Conservation (phyloP, 176 grass and related monocot genomes). For the Phoenix dactylifera region DNA sequence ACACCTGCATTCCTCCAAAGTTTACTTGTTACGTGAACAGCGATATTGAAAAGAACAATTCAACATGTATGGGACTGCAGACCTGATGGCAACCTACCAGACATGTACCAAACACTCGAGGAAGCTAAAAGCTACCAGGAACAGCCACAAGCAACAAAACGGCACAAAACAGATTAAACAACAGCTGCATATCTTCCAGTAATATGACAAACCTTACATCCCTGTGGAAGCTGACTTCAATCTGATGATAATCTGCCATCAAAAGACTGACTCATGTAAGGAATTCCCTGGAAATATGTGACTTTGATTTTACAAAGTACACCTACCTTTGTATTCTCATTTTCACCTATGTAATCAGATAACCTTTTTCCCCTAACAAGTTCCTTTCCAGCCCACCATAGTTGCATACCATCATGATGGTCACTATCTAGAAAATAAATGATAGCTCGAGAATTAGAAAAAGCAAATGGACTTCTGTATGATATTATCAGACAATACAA, state of each 20-base stretch:
- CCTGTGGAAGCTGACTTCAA: conserved; percentile 4
- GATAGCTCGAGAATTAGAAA: neutral
- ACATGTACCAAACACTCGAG: too few species aligned
- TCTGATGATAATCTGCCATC: conserved; percentile 19
- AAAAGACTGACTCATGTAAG: neutral
- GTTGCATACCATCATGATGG: conserved; percentile 10
- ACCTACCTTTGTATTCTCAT: conserved; percentile 67
- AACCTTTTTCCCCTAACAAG: conserved; percentile 37
- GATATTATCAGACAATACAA: too few species aligned
- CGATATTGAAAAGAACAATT: too few species aligned
- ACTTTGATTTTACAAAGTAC: neutral
- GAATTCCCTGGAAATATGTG: neutral
- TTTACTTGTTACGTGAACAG: too few species aligned
- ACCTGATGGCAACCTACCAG: too few species aligned
- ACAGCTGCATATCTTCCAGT: neutral
- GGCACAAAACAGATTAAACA: neutral
- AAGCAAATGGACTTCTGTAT: too few species aligned
- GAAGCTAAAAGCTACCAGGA: neutral
- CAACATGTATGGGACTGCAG: too few species aligned
- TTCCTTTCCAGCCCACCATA: conserved; percentile 63
- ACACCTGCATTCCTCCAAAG: too few species aligned
- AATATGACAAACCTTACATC: conserved; percentile 2
- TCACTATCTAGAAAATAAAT: neutral
- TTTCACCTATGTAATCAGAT: conserved; percentile 44
- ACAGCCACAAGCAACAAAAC: neutral